Base-by-base conservation (phyloP, 768 basidiomycete genomes). In the Pleurotus platypus region DNA sequence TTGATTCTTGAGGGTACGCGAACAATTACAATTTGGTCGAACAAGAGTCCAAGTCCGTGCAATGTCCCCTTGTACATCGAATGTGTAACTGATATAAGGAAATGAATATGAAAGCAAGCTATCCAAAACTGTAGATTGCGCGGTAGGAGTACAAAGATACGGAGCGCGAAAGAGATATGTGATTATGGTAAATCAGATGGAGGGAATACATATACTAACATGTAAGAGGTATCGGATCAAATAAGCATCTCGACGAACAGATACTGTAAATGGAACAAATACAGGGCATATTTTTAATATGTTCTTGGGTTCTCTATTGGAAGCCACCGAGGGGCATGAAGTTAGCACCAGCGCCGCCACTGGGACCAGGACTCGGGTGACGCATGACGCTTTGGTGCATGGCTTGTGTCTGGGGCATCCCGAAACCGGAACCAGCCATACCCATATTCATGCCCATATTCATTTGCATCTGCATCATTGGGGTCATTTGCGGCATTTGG, bases 361-460 rank as follows among this genome's bases (percentile, higher is more conserved):
- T 66, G 9, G 84, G 85, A 12, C 75, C 80, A 12, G 89, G 87
- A 66, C 83, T 89, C 11, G 88, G 82, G 69, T 92, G 87, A 58
- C 90, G 82, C 89, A 92, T 86, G 56, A 92, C 87, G 61, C 88
- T 90, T 65, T 87, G 85, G 55, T 90, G 89, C 85, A 92, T 90
- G n/a, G 88, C 82, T 60, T 88, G 87, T 39, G 81, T 78, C 61
- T 85, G 81, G 13, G 76, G 72, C 47, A 78, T 79, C 22, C 77
- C 78, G 63, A 80, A 84, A 54, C 82, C 78, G 71, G 73, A 63
- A 20, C 69, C 73, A 64, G 74, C 77, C 76, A 78, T 67, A 69
- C 78, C 83, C 82, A 84, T 73, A 45, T 68, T 70, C 73, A 75
- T 75, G 55, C 71, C 71, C 70, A 75, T 75, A 42, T 70, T 72